A percentile compares a stretch with the other conserved stretches of the same genome.
These are phyloP conservation scores for Epichloe baconii DNA, from an alignment of 2,329 filamentous ascomycete species.

Conservation along the genomic window DNA sequence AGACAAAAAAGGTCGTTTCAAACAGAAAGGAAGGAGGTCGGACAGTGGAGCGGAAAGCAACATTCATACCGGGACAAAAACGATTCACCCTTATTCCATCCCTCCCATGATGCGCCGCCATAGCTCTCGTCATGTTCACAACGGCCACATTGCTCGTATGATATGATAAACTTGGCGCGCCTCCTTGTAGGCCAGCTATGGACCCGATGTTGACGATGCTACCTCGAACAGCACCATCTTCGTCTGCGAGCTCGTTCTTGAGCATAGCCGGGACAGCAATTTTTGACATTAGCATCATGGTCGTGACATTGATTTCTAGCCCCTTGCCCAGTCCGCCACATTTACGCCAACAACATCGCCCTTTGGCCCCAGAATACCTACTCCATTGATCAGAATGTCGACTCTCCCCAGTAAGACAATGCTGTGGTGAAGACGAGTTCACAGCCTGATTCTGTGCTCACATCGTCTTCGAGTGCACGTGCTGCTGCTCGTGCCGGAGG, in stretches of 20 bases:
- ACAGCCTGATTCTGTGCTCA: slow-evolving; percentile 42
- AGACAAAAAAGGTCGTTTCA: too few relatives aligned
- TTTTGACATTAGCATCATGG: slow-evolving; percentile 53
- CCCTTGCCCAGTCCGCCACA: slow-evolving; percentile 41
- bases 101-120: slow-evolving; percentile 20
- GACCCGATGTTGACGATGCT: slow-evolving; percentile 50
- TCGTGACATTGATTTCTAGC: slow-evolving; percentile 49
- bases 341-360: slow-evolving; percentile 50
- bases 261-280: slow-evolving; percentile 47
- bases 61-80: slow-evolving; percentile 28
- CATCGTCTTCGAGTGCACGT: slow-evolving; percentile 33
- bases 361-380: slow-evolving; percentile 44
- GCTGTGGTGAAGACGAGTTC: slow-evolving; percentile 27
- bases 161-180: slow-evolving; percentile 31
- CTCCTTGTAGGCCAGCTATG: slow-evolving; percentile 41
- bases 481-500: slow-evolving; percentile 21
- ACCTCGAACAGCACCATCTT: slow-evolving; percentile 27
- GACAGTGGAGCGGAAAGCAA: too few relatives aligned
- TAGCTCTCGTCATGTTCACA: slow-evolving; percentile 37
- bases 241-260: slow-evolving; percentile 26
- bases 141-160: slow-evolving; percentile 35
- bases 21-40: too few relatives aligned
- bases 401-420: slow-evolving; percentile 38
- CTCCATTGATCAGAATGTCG: slow-evolving; percentile 52
- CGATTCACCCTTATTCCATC: slow-evolving; percentile 24